Conservation (phyloP, 2,329 filamentous ascomycete species). For the Colletotrichum phormii region DNA sequence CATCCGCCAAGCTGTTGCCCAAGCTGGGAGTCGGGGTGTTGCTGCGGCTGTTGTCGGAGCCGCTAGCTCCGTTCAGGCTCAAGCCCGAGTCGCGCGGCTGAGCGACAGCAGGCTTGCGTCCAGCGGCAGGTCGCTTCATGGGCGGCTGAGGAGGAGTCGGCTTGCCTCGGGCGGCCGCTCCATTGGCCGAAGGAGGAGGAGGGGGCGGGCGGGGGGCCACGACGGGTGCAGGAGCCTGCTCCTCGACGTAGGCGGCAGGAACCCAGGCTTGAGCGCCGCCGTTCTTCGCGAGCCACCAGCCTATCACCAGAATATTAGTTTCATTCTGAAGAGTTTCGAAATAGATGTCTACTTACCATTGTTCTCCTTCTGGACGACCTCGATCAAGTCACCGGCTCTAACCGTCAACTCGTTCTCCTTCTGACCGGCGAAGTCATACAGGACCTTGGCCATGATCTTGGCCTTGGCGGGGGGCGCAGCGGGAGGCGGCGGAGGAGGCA, state of each 20-base stretch:
- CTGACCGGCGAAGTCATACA: slow-evolving; percentile 92
- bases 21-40: slow-evolving; percentile 79
- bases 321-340: background rate
- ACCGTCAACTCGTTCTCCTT: slow-evolving; percentile 88
- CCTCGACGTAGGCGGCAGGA: slow-evolving; percentile 93
- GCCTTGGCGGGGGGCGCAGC: slow-evolving; percentile 70
- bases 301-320: slow-evolving; percentile 61
- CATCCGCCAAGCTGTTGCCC: slow-evolving; percentile 81
- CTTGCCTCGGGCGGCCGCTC: slow-evolving; percentile 66
- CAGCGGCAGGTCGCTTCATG: slow-evolving; percentile 79
- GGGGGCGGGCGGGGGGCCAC: slow-evolving; percentile 73
- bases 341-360: slow-evolving; percentile 75
- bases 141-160: slow-evolving; percentile 82
- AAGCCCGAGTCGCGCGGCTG: slow-evolving; percentile 77
- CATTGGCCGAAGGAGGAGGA: slow-evolving; percentile 66
- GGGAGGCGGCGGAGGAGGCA: slow-evolving; percentile 72
- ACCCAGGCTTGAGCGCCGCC: slow-evolving; percentile 85
- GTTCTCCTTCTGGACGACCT: slow-evolving; percentile 92
- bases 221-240: slow-evolving; percentile 74
- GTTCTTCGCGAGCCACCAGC: slow-evolving; percentile 96
- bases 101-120: slow-evolving; percentile 77
- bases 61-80: slow-evolving; percentile 69
- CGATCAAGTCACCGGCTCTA: slow-evolving; percentile 81
- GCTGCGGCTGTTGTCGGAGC: slow-evolving; percentile 72
- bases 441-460: slow-evolving; percentile 86